Base-by-base conservation (phyloP, 2,329 filamentous ascomycete genomes). In the Venturia oleaginea region DNA sequence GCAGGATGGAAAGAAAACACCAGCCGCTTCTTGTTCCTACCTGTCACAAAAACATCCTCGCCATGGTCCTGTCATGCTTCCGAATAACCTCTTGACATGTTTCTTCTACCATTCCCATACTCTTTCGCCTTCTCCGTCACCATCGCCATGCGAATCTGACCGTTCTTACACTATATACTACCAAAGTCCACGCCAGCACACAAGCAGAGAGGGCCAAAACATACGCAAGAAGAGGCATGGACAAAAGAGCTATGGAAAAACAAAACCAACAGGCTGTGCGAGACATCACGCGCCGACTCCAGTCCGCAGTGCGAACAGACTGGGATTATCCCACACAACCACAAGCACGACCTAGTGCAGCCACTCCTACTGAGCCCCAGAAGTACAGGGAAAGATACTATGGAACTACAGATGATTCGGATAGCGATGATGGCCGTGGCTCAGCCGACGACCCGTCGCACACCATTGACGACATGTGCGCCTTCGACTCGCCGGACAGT, bases 371-470 rank as follows among this genome's bases (percentile, higher is more conserved):
- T n/a, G 63, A 61, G 37, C 54, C 63, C 19, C 62, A 46, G 48
- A 57, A 73, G 54, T 79, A 78, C 71, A 72, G 77, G 40, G 77
- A 79, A 67, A 76, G 78, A 38, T 76, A 75, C 65, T 79, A 78
- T 66, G 77, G 74, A 67, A 74, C 69, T 19, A 64, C 62, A 11
- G 34, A 64, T 24, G 65, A 65, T n/a, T 46, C 61, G 57, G 27
- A 67, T 57, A 57, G 64, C 57, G 48, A 66, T 61, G 68, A 69
- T 62, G 64, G 65, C 65, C 63, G 65, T 65, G 51, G 66, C 63
- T 27, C 24, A 15, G 60, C 13, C 40, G 42, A n/a, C 17, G 24
- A 46, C 6, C 38, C 22, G 24, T n/a, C 37, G n/a, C 55, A 54
- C 8, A 59, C 32, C 17, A 38, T 62, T 27, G 62, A 66, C 63